Evolutionary conservation across 805 yeast genomes (phyloP).

Genomic region (Middelhovenomyces tepae): DNA sequence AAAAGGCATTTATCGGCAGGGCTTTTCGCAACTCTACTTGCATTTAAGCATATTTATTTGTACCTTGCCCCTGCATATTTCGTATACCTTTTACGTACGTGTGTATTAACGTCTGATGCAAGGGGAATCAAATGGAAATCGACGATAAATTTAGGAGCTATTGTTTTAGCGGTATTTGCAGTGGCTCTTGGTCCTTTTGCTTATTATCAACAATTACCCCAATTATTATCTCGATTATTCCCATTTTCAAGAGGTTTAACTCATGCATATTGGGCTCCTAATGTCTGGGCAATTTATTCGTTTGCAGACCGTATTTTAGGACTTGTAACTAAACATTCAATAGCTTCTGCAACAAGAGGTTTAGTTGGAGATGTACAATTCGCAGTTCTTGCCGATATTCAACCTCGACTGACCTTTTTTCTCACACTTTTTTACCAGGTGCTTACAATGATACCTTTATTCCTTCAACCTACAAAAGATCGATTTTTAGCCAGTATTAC

Average conservation of each 20-base stretch:
- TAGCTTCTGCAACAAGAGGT: conserved; percentile 62
- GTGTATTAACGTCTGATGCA: conserved; percentile 49
- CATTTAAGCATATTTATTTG: conserved; percentile 90
- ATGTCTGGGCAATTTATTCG: conserved; percentile 91
- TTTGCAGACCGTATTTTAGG: conserved; percentile 63
- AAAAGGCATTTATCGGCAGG: conserved; percentile 46
- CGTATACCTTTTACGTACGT: conserved; percentile 63
- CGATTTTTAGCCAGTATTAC: conserved; percentile 80
- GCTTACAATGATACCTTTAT: conserved; percentile 62
- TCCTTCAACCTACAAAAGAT: conserved; percentile 54
- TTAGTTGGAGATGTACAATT: conserved; percentile 86
- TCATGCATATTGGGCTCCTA: conserved; percentile 99
- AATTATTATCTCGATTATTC: conserved; percentile 62
- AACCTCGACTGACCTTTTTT: conserved; percentile 68
- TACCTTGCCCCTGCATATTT: conserved; percentile 94
- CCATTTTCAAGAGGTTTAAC: conserved; percentile 94
- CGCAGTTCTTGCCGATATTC: conserved; percentile 67
- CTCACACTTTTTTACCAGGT: conserved; percentile 80
- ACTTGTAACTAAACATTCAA: conserved; percentile 19
- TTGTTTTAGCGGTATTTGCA: conserved; percentile 52
- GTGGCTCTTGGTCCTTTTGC: conserved; percentile 76
- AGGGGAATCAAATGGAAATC: conserved; percentile 38
- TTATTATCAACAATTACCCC: conserved; percentile 50
- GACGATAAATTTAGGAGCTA: conserved; percentile 38
- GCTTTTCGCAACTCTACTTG: conserved; percentile 65